Percentiles rank a stretch among this genome's conserved stretches.
Evolutionary conservation across 2,329 filamentous ascomycete genomes (phyloP).

Genomic region (Uncinocarpus reesii): DNA sequence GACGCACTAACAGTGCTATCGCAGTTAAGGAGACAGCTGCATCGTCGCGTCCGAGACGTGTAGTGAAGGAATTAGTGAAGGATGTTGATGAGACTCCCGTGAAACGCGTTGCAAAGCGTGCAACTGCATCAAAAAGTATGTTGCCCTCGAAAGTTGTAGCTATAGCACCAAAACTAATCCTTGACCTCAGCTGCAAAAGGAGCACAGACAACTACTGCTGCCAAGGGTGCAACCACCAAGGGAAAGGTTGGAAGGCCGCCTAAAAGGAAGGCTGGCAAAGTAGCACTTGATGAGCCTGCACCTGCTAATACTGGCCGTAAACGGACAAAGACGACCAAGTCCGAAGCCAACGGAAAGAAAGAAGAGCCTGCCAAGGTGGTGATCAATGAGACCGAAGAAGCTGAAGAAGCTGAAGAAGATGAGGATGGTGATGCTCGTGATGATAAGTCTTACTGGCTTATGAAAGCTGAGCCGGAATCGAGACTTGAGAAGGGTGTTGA

Average conservation of each 20-base stretch:
- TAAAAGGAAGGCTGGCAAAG: constrained; percentile 6
- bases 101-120: constrained; percentile 2
- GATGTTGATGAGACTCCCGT: neutral
- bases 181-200: neutral
- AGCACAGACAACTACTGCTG: neutral
- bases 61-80: neutral
- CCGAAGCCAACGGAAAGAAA: constrained; percentile 1
- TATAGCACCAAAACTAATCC: neutral
- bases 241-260: constrained; percentile 3
- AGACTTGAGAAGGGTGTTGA: constrained; percentile 78
- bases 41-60: constrained; percentile 13
- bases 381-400: neutral
- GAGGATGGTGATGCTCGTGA: neutral
- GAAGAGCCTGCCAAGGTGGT: neutral
- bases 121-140: constrained; percentile 1
- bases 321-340: neutral
- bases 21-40: constrained; percentile 14
- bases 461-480: constrained; percentile 82
- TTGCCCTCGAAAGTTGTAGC: neutral
- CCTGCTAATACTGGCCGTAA: neutral
- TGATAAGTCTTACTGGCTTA: constrained; percentile 57
- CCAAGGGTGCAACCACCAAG: neutral
- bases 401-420: neutral
- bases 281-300: neutral
- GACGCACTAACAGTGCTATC: neutral